These are phyloP conservation scores for Trichoderma gracile DNA, from an alignment of 2,329 filamentous ascomycete genomes.

Conservation along the genomic window DNA sequence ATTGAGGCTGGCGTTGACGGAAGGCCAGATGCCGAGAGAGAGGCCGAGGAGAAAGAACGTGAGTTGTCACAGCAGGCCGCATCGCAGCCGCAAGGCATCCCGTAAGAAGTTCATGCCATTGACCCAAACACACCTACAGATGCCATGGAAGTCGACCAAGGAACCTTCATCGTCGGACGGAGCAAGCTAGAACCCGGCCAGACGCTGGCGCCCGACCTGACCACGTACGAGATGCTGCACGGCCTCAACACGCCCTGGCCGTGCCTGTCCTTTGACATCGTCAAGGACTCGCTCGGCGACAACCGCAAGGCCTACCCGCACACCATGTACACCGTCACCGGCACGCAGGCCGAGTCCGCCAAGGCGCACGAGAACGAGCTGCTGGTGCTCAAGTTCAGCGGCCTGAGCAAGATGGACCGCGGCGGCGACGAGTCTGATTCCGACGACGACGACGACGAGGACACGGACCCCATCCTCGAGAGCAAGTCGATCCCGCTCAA, in stretches of 20 bases:
- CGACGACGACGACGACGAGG: conserved; percentile 73
- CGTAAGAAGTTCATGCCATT: neutral
- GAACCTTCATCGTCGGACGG: conserved; percentile 93
- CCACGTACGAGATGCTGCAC: conserved; percentile 98
- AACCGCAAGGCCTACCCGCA: conserved; percentile 91
- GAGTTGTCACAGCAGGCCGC: conserved; percentile 22
- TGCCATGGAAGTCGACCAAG: conserved; percentile 90
- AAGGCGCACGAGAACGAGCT: conserved; percentile 85
- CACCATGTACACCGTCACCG: conserved; percentile 91
- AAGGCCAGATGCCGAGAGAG: conserved; percentile 84
- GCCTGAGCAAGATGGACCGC: conserved; percentile 82
- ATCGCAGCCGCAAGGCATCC: neutral
- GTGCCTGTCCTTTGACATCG: conserved; percentile 91
- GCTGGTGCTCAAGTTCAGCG: conserved; percentile 95
- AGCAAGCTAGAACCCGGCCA: conserved; percentile 89
- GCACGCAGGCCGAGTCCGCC: conserved; percentile 81
- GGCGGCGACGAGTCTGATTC: conserved; percentile 65
- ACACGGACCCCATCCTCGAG: conserved; percentile 87
- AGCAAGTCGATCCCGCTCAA: conserved; percentile 83
- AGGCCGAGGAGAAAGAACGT: conserved; percentile 80
- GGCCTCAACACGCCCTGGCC: conserved; percentile 93
- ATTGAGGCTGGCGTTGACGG: conserved; percentile 93
- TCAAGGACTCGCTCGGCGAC: conserved; percentile 83
- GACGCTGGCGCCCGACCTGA: conserved; percentile 84
- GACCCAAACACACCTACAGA: conserved; percentile 43